Evolutionary conservation across 2,329 filamentous ascomycete species (phyloP).

Genomic region (Exophiala sp.): DNA sequence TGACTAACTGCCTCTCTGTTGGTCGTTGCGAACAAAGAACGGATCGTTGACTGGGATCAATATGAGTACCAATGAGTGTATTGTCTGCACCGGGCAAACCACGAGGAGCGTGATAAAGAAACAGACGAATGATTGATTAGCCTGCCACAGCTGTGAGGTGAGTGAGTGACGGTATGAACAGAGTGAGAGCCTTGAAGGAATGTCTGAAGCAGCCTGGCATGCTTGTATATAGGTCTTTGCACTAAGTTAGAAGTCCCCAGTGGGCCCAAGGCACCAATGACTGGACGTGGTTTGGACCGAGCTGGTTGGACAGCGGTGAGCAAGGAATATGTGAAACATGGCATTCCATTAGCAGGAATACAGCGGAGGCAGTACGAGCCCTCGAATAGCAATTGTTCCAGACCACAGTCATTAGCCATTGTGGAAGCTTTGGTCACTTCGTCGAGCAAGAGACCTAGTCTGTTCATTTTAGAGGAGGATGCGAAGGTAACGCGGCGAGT

Average conservation of each 20-base stretch:
- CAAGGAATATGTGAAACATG: constrained; percentile 22
- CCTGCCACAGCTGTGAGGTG: constrained; percentile 13
- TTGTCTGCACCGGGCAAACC: constrained; percentile 26
- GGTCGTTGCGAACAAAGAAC: constrained; percentile 6
- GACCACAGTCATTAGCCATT: not conserved
- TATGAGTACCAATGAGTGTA: constrained; percentile 20
- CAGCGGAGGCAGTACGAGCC: constrained; percentile 5
- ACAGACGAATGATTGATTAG: constrained; percentile 19
- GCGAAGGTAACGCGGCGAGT: not conserved
- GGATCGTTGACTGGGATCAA: constrained; percentile 17
- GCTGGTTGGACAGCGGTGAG: constrained; percentile 1
- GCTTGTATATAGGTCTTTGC: constrained; percentile 15
- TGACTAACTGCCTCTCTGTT: constrained; percentile 1
- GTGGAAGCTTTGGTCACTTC: constrained; percentile 6
- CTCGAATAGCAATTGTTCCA: constrained; percentile 5
- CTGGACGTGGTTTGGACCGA: not conserved
- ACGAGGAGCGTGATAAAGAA: constrained; percentile 21
- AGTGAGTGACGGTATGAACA: constrained; percentile 8
- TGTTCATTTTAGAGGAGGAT: not conserved
- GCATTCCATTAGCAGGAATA: constrained; percentile 18
- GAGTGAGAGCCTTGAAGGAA: constrained; percentile 7
- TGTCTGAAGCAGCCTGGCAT: constrained; percentile 1
- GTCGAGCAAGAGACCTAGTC: not conserved
- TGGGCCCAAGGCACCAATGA: not conserved
- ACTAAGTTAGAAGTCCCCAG: not conserved